Evolutionary conservation across 2,329 filamentous ascomycete genomes (phyloP), one percentile per base, ranked within the genome.

Genomic region (Colletotrichum horii): DNA sequence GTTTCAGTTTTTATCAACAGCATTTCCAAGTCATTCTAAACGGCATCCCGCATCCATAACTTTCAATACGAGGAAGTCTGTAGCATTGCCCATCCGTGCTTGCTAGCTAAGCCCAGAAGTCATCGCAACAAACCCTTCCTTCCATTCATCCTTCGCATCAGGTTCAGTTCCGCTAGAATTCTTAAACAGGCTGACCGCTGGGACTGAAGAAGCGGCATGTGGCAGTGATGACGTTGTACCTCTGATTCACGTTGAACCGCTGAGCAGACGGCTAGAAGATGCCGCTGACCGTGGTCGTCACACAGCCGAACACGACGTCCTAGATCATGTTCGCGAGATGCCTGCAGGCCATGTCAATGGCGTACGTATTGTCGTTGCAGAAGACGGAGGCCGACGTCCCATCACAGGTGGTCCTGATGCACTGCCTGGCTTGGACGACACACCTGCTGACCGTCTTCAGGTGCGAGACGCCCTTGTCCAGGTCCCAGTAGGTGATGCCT

Each of bases 51-150:
- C 43, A 14, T 14, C n/a, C 6, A 22, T 12, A 3, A 14, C 1
- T n/a, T 52, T 22, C n/a, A 2, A 52, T 14, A 8, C 2, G 19
- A 52, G n/a, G 22, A 3, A 22, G 11, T 0, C 11, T 52, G 43
- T 22, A 52, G 30, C 9, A 8, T 8, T 32, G 30, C 9, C 28
- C 30, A 32, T 9, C 11, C n/a, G n/a, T 22, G 2, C n/a, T 22
- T 4, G 1, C 43, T 0, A 22, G 43, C 43, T 24, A 1, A 52
- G 43, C 2, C 43, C 3, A 3, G 0, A 22, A 22, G 2, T 14
- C 22, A 4, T 2, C 6, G 6, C n/a, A 22, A 52, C 43, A 12
- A 22, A 52, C n/a, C 43, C 12, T 12, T 2, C 43, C 12, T 12
- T 2, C n/a, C 2, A 24, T 52, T 24, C 43, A 52, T 66, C 61